Base-by-base conservation (phyloP, 176 grass and related monocot species). In the Alopecurus myosuroides region DNA sequence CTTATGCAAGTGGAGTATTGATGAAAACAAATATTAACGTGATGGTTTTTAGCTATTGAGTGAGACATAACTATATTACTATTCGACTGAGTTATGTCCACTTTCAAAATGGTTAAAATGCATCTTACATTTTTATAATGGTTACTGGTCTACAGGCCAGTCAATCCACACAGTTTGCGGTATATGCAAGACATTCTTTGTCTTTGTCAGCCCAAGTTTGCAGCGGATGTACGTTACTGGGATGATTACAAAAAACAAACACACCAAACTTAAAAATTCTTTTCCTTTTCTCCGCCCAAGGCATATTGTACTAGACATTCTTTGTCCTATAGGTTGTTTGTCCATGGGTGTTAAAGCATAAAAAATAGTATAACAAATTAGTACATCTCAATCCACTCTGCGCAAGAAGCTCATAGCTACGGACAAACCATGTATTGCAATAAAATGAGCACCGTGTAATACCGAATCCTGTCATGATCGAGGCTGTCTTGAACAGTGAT, bases 391-490 rank as follows among this genome's bases (percentile, higher is more conserved):
- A 41, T 72, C 67, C 46, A 41, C n/a, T n/a, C n/a, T n/a, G n/a
- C 12, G 20, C 34, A 69, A 70, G 36, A 70, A 45, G 37, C 57
- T 30, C 25, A 4, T 20, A 65, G 56, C 74, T 12, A 80, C 57
- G 81, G 81, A 82, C 67, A 82, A 45, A 82, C 18, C 18, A 60
- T 73, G 67, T 31, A 73, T 50, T 60, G 50, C 55, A 73, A 58
- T 49, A n/a, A n/a, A n/a, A n/a, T n/a, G n/a, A n/a, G n/a, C n/a
- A n/a, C n/a, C n/a, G n/a, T n/a, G n/a, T n/a, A n/a, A n/a, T n/a
- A 31, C 67, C 67, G 6, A 37, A 20, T 72, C 12, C 26, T 73
- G 81, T 60, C 67, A 82, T 51, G 45, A 51, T 51, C 72, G 81
- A 73, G 81, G 51, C 36, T 73, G 40, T 44, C 70, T 52, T 82